phyloP scores from a whole-genome alignment of 2,329 filamentous ascomycete species.

The Sclerotinia glacialis region DNA sequence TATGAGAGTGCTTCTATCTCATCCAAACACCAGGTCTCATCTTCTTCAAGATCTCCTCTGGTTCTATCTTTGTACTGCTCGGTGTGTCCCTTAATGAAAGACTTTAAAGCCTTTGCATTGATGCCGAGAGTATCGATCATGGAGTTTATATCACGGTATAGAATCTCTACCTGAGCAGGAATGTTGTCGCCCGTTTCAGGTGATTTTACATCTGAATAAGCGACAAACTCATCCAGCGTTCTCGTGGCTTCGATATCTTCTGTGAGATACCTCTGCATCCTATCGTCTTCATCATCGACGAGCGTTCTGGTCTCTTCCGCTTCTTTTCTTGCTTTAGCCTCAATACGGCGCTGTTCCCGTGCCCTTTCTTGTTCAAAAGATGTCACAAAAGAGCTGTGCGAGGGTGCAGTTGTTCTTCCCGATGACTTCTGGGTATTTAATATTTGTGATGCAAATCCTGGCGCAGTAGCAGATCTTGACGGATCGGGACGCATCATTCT shows the following conservation, averaged over 20 bases:
- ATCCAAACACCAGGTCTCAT: slow-evolving; percentile 69
- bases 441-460: slow-evolving; percentile 56
- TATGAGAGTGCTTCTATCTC: slow-evolving; percentile 69
- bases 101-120: slow-evolving; percentile 63
- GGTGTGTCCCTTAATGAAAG: slow-evolving; percentile 66
- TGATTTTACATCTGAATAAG: slow-evolving; percentile 54
- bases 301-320: slow-evolving; percentile 57
- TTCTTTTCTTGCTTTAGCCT: slow-evolving; percentile 52
- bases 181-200: slow-evolving; percentile 50
- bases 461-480: slow-evolving; percentile 58
- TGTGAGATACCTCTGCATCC: slow-evolving; percentile 60
- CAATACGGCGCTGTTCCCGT: slow-evolving; percentile 34
- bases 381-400: slow-evolving; percentile 29
- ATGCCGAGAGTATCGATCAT: slow-evolving; percentile 94
- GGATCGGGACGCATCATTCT: slow-evolving; percentile 50
- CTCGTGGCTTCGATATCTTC: slow-evolving; percentile 61
- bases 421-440: slow-evolving; percentile 47
- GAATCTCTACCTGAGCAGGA: slow-evolving; percentile 60
- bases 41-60: slow-evolving; percentile 65
- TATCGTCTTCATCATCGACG: slow-evolving; percentile 67
- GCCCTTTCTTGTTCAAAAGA: slow-evolving; percentile 33
- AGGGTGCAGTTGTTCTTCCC: slow-evolving; percentile 52
- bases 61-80: slow-evolving; percentile 54
- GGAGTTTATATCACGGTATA: slow-evolving; percentile 80
- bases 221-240: slow-evolving; percentile 65